These are phyloP conservation scores for Salmacisia buchloeana DNA, from an alignment of 1,284 basidiomycete species.

Conservation along the genomic window DNA sequence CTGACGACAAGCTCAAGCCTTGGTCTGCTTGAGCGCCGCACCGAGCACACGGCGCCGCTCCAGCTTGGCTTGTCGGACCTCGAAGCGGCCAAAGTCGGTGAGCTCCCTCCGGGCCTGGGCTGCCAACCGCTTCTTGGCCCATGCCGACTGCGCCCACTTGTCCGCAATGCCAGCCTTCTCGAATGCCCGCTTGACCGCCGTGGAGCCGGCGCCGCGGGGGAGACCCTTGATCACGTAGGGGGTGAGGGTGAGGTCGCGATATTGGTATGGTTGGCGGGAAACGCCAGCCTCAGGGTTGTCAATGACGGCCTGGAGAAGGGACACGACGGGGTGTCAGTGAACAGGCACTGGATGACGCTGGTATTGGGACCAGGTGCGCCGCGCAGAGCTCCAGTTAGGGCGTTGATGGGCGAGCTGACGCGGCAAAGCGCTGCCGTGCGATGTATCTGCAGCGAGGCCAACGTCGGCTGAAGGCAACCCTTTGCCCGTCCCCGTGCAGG, in stretches of 20 bases:
- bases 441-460: neutral
- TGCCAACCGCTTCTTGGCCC: constrained; percentile 85
- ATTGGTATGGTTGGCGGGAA: constrained; percentile 82
- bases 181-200: constrained; percentile 76
- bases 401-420: no score
- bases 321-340: neutral
- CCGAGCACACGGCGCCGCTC: constrained; percentile 53
- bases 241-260: constrained; percentile 88
- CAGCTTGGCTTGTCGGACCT: constrained; percentile 58
- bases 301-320: constrained; percentile 70
- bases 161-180: constrained; percentile 71
- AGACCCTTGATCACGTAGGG: constrained; percentile 76
- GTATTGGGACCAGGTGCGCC: neutral
- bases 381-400: no score
- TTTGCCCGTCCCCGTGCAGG: no score
- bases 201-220: constrained; percentile 78
- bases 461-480: no score
- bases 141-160: constrained; percentile 72
- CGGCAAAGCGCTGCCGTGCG: neutral
- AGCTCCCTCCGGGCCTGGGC: constrained; percentile 69
- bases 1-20: neutral
- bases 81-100: constrained; percentile 79
- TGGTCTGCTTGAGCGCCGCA: constrained; percentile 33
- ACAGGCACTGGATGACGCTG: neutral
- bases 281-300: constrained; percentile 88